These are phyloP conservation scores for Pythium aquatile DNA, from an alignment of 352 stramenopile species.

Conservation along the genomic window DNA sequence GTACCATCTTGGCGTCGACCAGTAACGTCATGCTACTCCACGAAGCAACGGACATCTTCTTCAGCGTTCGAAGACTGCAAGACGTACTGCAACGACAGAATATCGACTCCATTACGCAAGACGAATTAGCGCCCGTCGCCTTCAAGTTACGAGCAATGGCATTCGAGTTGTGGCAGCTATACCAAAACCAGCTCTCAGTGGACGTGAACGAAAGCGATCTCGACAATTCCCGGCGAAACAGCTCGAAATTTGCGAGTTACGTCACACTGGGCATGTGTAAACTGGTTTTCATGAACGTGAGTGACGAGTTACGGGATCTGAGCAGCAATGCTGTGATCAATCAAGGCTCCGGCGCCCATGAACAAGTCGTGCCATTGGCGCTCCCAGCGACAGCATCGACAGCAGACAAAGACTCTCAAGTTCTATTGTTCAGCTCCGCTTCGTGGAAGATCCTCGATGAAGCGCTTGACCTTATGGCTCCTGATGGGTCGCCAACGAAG, in stretches of 20 bases:
- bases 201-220: slow-evolving; percentile 68
- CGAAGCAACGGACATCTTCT: slow-evolving; percentile 57
- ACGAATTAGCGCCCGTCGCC: slow-evolving; percentile 29
- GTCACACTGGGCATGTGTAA: slow-evolving; percentile 51
- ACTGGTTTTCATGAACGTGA: slow-evolving; percentile 54
- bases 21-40: slow-evolving; percentile 78
- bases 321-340: not conserved
- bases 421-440: slow-evolving; percentile 48
- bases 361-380: slow-evolving; percentile 12
- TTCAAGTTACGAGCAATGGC: slow-evolving; percentile 34
- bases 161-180: slow-evolving; percentile 73
- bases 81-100: not conserved
- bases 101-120: slow-evolving; percentile 14
- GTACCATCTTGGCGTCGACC: slow-evolving; percentile 37
- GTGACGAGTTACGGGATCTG: slow-evolving; percentile 38
- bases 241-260: slow-evolving; percentile 46
- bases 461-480: slow-evolving; percentile 27
- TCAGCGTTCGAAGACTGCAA: slow-evolving; percentile 36
- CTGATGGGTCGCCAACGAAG: slow-evolving; percentile 2
- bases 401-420: not conserved
- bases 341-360: not conserved
- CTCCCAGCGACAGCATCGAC: not conserved
- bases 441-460: slow-evolving; percentile 71
- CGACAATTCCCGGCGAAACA: slow-evolving; percentile 46
- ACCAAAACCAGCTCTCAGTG: slow-evolving; percentile 74